Conservation (phyloP, 768 basidiomycete species). For the Amanita fuliginea region DNA sequence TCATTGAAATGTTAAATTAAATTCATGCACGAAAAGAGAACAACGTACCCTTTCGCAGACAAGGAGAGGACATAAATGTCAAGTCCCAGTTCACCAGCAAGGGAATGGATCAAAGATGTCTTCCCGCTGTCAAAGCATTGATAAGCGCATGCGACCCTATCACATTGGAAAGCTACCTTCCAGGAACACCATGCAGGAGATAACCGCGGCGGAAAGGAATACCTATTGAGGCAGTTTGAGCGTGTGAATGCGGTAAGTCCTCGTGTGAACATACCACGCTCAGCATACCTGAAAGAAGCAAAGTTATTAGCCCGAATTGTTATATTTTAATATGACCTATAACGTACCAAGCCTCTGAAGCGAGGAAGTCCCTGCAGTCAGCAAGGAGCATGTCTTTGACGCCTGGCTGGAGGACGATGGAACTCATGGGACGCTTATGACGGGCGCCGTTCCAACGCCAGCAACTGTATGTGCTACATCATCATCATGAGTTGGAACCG, state of each 20-base stretch:
- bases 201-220: conserved; percentile 87
- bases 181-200: conserved; percentile 75
- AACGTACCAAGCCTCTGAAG: conserved; percentile 76
- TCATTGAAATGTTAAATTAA: conserved; percentile 5
- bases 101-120: conserved; percentile 76
- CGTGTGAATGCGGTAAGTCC: conserved; percentile 8
- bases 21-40: background rate
- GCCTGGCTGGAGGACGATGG: conserved; percentile 83
- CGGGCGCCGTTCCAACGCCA: conserved; percentile 88
- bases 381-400: conserved; percentile 86
- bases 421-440: conserved; percentile 85
- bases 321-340: background rate
- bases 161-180: conserved; percentile 40
- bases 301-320: conserved; percentile 6
- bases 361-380: conserved; percentile 78
- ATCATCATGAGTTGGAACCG: conserved; percentile 4
- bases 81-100: conserved; percentile 75
- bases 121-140: conserved; percentile 48
- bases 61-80: conserved; percentile 89
- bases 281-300: conserved; percentile 60
- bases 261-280: conserved; percentile 49
- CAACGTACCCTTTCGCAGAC: conserved; percentile 70
- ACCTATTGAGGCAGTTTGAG: conserved; percentile 28
- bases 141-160: conserved; percentile 1
- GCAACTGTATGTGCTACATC: conserved; percentile 49